Evolutionary conservation across 2,329 filamentous ascomycete species (phyloP), one percentile per base, ranked within the genome.

Genomic region (Aspergillus neotritici): DNA sequence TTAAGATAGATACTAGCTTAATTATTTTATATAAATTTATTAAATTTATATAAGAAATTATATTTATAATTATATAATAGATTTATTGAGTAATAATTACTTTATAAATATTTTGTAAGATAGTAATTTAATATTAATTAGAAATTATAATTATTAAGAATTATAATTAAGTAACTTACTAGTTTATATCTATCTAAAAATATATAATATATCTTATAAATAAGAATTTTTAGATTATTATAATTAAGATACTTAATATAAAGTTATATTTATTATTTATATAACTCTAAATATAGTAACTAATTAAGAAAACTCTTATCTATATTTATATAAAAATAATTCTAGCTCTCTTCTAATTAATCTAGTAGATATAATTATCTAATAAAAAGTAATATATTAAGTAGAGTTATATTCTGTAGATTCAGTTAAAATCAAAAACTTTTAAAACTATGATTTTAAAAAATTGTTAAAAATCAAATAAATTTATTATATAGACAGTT

Each of bases 51-150:
- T 38, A 43, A 31, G 29, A 44, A 33, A 11, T 31, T 37, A 37
- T 37, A 44, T 11, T n/a, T n/a, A 28, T 44, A n/a, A 30, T 34
- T 9, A 30, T 37, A 35, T 40, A 44, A 29, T 43, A 49, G 15
- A 34, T 7, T 6, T 43, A 44, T 30, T 47, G 43, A 28, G 35
- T 47, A 39, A 36, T 34, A 28, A 9, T 59, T 52, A 54, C 52
- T 49, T 54, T 55, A 9, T n/a, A 34, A 34, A 34, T 34, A 7
- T 34, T n/a, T n/a, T n/a, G n/a, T n/a, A 8, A 6, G 7, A n/a
- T n/a, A 34, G 7, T 34, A 8, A 31, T 38, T n/a, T 30, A 3
- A 14, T 38, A 13, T 8, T 30, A 31, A 30, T 30, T 34, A 40
- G n/a, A 34, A 29, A 34, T 43, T 43, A 25, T n/a, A n/a, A n/a